Percentiles rank a stretch among this genome's conserved stretches.
Conservation (phyloP, 2,329 filamentous ascomycete genomes). For the Fusarium falciforme region DNA sequence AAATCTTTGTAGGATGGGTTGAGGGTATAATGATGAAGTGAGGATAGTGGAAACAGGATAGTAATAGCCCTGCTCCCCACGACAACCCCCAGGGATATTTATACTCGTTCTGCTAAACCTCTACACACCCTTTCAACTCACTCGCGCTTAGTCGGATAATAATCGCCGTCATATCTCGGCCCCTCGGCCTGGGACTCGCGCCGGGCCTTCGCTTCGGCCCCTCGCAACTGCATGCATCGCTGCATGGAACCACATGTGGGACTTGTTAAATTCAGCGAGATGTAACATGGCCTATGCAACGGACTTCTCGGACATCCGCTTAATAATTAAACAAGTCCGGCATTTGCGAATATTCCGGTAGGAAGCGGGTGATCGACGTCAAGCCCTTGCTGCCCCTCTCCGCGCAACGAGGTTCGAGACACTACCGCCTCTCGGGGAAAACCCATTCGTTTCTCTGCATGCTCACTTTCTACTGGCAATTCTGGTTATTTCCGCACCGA, state of each 20-base stretch:
- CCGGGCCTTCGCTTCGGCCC: slow-evolving; percentile 14
- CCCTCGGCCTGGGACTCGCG: slow-evolving; percentile 16
- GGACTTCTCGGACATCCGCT: not conserved
- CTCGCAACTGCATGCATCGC: slow-evolving; percentile 3
- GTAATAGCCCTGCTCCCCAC: too few relatives aligned
- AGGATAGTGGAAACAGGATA: too few relatives aligned
- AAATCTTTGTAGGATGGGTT: not conserved
- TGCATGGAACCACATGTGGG: not conserved
- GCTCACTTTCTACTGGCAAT: not conserved
- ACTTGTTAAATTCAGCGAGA: not conserved
- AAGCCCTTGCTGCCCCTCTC: not conserved
- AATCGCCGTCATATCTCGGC: slow-evolving; percentile 1
- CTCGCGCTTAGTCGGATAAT: not conserved
- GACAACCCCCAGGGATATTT: not conserved
- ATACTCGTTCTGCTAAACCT: not conserved
- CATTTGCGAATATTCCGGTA: not conserved
- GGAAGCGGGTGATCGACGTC: not conserved
- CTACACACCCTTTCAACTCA: not conserved
- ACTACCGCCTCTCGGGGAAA: not conserved
- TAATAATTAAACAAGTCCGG: not conserved
- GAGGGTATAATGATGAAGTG: not conserved
- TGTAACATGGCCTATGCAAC: not conserved
- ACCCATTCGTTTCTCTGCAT: not conserved
- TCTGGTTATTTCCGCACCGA: not conserved
- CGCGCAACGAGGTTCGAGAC: not conserved